Percentiles rank a stretch among this genome's conserved stretches.
These are phyloP conservation scores for Knoxdaviesia proteae DNA, from an alignment of 2,329 filamentous ascomycete species.

Conservation along the genomic window DNA sequence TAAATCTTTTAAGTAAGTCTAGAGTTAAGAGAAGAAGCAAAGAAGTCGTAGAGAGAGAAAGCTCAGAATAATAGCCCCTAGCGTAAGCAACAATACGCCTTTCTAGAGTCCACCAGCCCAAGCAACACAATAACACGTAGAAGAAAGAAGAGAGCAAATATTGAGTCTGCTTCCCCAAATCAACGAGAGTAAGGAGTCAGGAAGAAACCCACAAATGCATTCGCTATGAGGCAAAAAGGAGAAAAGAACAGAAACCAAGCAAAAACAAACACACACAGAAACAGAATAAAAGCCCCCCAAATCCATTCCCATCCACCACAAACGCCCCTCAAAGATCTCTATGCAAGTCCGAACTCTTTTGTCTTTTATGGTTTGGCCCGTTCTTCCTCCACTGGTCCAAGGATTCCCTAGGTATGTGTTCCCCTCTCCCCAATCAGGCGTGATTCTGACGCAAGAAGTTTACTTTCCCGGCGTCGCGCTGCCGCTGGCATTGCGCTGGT, in stretches of 20 bases:
- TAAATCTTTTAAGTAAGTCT: too few relatives aligned
- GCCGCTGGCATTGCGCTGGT: slow-evolving; percentile 16
- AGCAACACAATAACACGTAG: neutral
- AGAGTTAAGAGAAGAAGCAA: neutral
- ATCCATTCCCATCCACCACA: neutral
- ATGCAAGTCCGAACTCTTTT: too few relatives aligned
- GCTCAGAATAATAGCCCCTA: too few relatives aligned
- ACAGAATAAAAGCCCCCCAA: neutral
- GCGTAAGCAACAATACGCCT: too few relatives aligned
- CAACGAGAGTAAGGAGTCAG: too few relatives aligned
- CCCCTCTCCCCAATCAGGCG: too few relatives aligned
- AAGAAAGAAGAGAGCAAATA: neutral
- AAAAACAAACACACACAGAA: neutral
- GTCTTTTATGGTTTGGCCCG: too few relatives aligned
- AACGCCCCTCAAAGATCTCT: neutral
- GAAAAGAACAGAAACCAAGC: neutral
- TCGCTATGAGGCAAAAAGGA: neutral
- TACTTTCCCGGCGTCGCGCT: slow-evolving; percentile 17
- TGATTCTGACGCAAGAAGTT: neutral
- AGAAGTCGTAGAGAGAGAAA: neutral
- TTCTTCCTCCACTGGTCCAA: too few relatives aligned
- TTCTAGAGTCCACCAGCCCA: neutral
- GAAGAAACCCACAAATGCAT: too few relatives aligned
- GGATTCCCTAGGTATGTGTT: too few relatives aligned
- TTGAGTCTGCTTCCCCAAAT: too few relatives aligned